These are phyloP conservation scores for Lupinus albus DNA, from an alignment of 306 rosid species.

Conservation along the genomic window DNA sequence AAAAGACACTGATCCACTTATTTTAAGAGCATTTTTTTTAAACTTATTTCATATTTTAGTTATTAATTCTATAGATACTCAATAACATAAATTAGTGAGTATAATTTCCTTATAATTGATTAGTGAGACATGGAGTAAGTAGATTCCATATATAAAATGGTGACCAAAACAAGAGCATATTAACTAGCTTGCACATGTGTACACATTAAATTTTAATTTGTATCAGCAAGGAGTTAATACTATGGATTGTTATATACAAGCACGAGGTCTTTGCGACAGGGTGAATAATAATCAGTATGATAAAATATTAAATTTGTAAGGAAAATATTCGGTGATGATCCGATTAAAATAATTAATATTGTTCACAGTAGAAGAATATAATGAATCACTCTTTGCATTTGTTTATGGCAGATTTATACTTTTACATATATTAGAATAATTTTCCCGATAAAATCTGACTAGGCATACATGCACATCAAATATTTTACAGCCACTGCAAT, in stretches of 20 bases:
- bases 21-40: too few relatives aligned
- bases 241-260: not conserved
- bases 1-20: too few relatives aligned
- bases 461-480: too few relatives aligned
- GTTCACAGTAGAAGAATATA: not conserved
- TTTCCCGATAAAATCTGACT: slow-evolving; percentile 28
- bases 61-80: too few relatives aligned
- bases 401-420: slow-evolving; percentile 1
- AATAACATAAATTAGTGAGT: too few relatives aligned
- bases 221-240: not conserved
- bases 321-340: not conserved
- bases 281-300: not conserved
- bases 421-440: not conserved
- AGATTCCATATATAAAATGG: too few relatives aligned
- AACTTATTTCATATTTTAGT: too few relatives aligned
- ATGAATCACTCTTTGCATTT: not conserved
- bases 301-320: not conserved
- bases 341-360: slow-evolving; percentile 7
- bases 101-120: too few relatives aligned
- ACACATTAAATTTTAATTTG: not conserved
- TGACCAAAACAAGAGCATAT: too few relatives aligned
- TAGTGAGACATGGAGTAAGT: too few relatives aligned
- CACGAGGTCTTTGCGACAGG: slow-evolving; percentile 3
- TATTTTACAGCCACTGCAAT: not conserved
- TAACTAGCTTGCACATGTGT: slow-evolving; percentile 1